A percentile compares a stretch with the other conserved stretches of the same genome.
phyloP scores from a whole-genome alignment of 176 grass and related monocot genomes.

The Oryza punctata region DNA sequence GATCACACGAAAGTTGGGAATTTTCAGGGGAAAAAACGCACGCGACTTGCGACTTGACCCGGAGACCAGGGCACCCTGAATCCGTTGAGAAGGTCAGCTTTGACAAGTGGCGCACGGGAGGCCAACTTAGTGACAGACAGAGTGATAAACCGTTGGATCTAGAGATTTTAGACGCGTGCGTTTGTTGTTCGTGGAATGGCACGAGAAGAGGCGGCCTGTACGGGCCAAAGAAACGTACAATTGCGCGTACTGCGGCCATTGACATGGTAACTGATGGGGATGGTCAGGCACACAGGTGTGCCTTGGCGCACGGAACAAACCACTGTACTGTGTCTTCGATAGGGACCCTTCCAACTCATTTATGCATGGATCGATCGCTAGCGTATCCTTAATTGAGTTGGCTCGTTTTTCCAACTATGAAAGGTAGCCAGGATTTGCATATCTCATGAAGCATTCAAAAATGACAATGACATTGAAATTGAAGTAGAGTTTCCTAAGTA shows the following conservation, averaged over 20 bases:
- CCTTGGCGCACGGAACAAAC: slow-evolving; percentile 7
- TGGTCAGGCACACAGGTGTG: too few relatives aligned
- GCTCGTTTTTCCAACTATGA: background rate
- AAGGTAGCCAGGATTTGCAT: background rate
- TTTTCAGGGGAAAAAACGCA: background rate
- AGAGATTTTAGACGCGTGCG: too few relatives aligned
- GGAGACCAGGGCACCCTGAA: background rate
- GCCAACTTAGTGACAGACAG: background rate
- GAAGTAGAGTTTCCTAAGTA: background rate
- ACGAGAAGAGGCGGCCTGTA: background rate
- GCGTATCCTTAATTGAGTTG: background rate
- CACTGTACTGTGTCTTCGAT: background rate
- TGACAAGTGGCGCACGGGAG: background rate
- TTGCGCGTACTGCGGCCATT: background rate
- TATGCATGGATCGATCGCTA: background rate
- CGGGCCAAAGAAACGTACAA: background rate
- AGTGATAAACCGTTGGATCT: too few relatives aligned
- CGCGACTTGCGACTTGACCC: background rate
- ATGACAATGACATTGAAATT: background rate
- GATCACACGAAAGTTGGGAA: background rate
- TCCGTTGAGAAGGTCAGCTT: background rate
- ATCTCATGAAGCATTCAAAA: background rate
- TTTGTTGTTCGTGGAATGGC: background rate
- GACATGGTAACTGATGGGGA: background rate
- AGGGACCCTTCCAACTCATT: background rate